These are phyloP conservation scores for Seminavis robusta DNA, from an alignment of 108 stramenopile species.

Conservation along the genomic window DNA sequence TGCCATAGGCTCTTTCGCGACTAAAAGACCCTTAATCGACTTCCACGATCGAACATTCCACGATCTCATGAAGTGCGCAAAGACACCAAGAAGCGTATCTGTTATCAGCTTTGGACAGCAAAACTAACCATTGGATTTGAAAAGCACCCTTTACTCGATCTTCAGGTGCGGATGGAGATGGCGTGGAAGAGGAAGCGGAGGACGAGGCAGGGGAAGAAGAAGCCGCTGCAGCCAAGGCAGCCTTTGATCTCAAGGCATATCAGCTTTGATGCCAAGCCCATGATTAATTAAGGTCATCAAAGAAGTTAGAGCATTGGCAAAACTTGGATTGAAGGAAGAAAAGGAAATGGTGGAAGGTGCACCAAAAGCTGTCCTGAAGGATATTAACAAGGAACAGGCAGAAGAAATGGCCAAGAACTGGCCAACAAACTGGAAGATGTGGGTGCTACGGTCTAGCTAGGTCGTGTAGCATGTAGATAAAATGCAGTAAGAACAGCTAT, in stretches of 20 bases:
- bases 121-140: too few species aligned
- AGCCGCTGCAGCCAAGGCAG: conserved; percentile 59
- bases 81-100: too few species aligned
- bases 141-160: too few species aligned
- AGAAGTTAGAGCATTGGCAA: conserved; percentile 78
- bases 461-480: too few species aligned
- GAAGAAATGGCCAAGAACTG: conserved; percentile 85
- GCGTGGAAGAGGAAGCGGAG: conserved; percentile 27
- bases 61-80: too few species aligned
- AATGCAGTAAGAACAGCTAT: too few species aligned
- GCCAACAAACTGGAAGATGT: conserved; percentile 84
- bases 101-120: too few species aligned
- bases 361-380: conserved; percentile 78
- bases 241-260: conserved; percentile 84
- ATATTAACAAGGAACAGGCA: conserved; percentile 87
- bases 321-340: conserved; percentile 88
- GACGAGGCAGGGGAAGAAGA: conserved; percentile 38
- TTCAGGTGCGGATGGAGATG: too few species aligned
- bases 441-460: too few species aligned
- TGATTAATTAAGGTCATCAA: conserved; percentile 94
- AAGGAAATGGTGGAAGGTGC: conserved; percentile 91
- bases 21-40: too few species aligned
- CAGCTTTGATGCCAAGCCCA: conserved; percentile 89
- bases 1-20: too few species aligned
- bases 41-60: too few species aligned